phyloP scores from a whole-genome alignment of 1,139 yeast genomes.

The Yamadazyma dendronema region DNA sequence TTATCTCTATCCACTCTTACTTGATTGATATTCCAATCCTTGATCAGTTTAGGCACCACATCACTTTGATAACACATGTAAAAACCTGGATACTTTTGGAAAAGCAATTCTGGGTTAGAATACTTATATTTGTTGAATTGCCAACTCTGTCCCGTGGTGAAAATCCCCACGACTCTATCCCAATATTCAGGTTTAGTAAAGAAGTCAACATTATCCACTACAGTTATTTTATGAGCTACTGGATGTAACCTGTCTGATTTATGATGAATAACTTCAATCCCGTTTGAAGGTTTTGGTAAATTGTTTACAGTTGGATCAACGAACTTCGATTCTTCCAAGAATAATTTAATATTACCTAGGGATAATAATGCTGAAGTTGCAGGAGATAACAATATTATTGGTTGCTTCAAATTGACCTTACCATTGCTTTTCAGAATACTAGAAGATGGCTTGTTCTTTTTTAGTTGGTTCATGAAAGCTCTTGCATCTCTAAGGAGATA shows the following conservation, averaged over 20 bases:
- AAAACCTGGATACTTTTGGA: slow-evolving; percentile 83
- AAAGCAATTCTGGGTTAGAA: slow-evolving; percentile 74
- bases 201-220: slow-evolving; percentile 84
- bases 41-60: slow-evolving; percentile 68
- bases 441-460: slow-evolving; percentile 33
- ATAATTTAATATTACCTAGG: slow-evolving; percentile 76
- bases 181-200: slow-evolving; percentile 95
- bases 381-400: slow-evolving; percentile 91
- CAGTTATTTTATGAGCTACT: slow-evolving; percentile 60
- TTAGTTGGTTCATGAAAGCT: slow-evolving; percentile 55
- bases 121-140: slow-evolving; percentile 88
- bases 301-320: slow-evolving; percentile 50
- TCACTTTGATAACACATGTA: slow-evolving; percentile 78
- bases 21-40: slow-evolving; percentile 85
- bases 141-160: slow-evolving; percentile 98
- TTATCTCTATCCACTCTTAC: slow-evolving; percentile 77
- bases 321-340: slow-evolving; percentile 75
- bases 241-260: slow-evolving; percentile 54
- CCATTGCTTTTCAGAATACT: slow-evolving; percentile 11
- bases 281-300: slow-evolving; percentile 30
- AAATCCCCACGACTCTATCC: slow-evolving; percentile 93
- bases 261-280: slow-evolving; percentile 55
- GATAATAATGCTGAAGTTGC: slow-evolving; percentile 89
- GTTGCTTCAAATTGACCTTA: slow-evolving; percentile 53
- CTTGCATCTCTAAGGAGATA: slow-evolving; percentile 73